These are phyloP conservation scores for Dipteronia sinensis DNA, from an alignment of 345 rosid species.

Conservation along the genomic window DNA sequence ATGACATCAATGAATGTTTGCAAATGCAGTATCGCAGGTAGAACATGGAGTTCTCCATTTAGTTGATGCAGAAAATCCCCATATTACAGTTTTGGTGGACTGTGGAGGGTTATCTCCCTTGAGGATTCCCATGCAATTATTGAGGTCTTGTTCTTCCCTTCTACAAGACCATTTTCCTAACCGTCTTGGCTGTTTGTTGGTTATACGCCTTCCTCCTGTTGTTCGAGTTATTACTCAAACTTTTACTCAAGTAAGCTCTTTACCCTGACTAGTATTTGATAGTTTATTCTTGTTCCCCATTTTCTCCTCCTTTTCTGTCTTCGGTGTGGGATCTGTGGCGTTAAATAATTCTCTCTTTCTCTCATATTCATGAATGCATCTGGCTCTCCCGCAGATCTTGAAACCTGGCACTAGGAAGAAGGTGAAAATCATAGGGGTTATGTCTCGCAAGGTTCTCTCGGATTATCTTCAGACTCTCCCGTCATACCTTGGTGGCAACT, in stretches of 20 bases:
- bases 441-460: slow-evolving; percentile 54
- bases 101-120: slow-evolving; percentile 87
- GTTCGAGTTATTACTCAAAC: slow-evolving; percentile 85
- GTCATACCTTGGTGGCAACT: slow-evolving; percentile 78
- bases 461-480: slow-evolving; percentile 74
- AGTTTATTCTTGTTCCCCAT: neutral
- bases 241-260: slow-evolving; percentile 68
- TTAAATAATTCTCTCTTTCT: neutral
- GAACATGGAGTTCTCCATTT: slow-evolving; percentile 76
- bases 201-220: slow-evolving; percentile 86
- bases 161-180: slow-evolving; percentile 93
- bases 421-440: slow-evolving; percentile 79
- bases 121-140: slow-evolving; percentile 86
- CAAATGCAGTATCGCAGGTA: slow-evolving; percentile 85
- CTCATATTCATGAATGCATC: slow-evolving; percentile 1
- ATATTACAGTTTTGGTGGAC: slow-evolving; percentile 81
- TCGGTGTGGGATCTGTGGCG: neutral
- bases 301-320: neutral
- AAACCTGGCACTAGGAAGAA: slow-evolving; percentile 80
- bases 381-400: slow-evolving; percentile 54
- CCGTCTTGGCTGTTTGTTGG: slow-evolving; percentile 79
- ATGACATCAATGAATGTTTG: slow-evolving; percentile 7
- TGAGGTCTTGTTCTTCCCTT: slow-evolving; percentile 82
- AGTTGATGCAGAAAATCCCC: slow-evolving; percentile 53
- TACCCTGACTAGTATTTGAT: neutral